These are phyloP conservation scores for Cadophora sp. DNA, from an alignment of 2,329 filamentous ascomycete genomes.

Conservation along the genomic window DNA sequence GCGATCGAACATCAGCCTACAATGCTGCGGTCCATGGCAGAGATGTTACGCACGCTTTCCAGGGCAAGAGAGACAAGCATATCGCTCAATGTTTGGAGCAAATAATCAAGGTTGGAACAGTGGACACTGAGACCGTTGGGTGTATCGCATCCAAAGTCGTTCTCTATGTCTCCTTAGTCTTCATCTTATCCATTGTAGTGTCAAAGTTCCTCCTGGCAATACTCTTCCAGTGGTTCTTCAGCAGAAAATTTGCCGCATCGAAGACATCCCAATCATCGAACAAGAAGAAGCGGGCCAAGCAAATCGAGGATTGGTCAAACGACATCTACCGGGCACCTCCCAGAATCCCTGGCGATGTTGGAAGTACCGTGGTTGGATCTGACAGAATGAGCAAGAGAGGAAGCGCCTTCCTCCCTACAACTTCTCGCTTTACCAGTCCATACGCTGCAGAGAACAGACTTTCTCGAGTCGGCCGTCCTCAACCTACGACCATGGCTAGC, in stretches of 20 bases:
- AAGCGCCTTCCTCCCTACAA: constrained; percentile 87
- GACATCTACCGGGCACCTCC: constrained; percentile 94
- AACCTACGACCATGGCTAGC: constrained; percentile 92
- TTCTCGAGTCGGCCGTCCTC: constrained; percentile 55
- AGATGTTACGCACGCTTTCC: constrained; percentile 89
- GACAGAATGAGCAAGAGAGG: constrained; percentile 81
- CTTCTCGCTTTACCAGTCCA: constrained; percentile 91
- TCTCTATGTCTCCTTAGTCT: constrained; percentile 87
- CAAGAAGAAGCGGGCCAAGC: constrained; percentile 82
- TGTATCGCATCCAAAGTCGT: constrained; percentile 98
- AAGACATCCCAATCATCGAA: constrained; percentile 86
- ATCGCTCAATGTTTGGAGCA: constrained; percentile 88
- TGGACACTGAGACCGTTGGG: constrained; percentile 94
- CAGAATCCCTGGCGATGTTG: constrained; percentile 77
- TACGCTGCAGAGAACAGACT: constrained; percentile 78
- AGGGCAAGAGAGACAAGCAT: constrained; percentile 78
- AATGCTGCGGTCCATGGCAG: constrained; percentile 76
- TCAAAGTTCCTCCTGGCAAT: constrained; percentile 89
- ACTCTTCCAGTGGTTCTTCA: constrained; percentile 96
- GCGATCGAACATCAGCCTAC: constrained; percentile 65
- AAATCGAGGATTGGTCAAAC: constrained; percentile 98
- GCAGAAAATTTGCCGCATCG: constrained; percentile 80
- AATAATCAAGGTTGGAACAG: constrained; percentile 93
- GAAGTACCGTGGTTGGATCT: constrained; percentile 65
- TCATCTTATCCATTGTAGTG: constrained; percentile 88